Percentiles rank a stretch among this genome's conserved stretches.
Conservation (phyloP, 2,329 filamentous ascomycete genomes). For the Fusarium longipes region DNA sequence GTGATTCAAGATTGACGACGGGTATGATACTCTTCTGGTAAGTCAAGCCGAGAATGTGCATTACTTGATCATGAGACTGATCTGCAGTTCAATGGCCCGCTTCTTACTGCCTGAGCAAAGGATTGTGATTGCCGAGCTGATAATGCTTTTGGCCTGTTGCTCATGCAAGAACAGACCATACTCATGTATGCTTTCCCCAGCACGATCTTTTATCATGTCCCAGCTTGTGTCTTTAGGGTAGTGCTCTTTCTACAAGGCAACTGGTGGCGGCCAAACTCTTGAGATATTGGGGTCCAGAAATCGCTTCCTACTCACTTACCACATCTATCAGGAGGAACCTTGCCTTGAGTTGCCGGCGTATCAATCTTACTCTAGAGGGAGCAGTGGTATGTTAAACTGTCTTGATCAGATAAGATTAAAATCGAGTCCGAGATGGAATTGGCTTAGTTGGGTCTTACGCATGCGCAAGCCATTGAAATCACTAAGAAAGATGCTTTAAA, state of each 20-base stretch:
- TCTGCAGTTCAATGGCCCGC: not conserved
- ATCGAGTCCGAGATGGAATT: too few species aligned
- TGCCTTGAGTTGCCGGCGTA: not conserved
- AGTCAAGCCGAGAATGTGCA: slow-evolving; percentile 8
- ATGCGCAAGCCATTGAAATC: not conserved
- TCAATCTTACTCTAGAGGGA: too few species aligned
- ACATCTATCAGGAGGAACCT: too few species aligned
- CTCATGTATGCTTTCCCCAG: not conserved
- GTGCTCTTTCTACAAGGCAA: not conserved
- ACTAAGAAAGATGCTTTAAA: not conserved
- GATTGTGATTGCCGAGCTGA: not conserved
- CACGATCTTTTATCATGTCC: not conserved
- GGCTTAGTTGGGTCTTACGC: too few species aligned
- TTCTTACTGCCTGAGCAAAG: slow-evolving; percentile 1
- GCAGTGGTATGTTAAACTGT: not conserved
- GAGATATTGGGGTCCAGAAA: too few species aligned
- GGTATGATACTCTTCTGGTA: slow-evolving; percentile 3
- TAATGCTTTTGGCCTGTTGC: not conserved
- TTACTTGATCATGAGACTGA: slow-evolving; percentile 14
- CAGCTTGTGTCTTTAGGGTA: not conserved
- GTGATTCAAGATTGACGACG: slow-evolving; percentile 20
- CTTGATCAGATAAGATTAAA: not conserved
- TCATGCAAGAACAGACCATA: not conserved
- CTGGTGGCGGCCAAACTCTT: too few species aligned
- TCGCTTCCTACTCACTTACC: too few species aligned